Base-by-base conservation (phyloP, 148 eudicot species). In the Oxyria digyna region DNA sequence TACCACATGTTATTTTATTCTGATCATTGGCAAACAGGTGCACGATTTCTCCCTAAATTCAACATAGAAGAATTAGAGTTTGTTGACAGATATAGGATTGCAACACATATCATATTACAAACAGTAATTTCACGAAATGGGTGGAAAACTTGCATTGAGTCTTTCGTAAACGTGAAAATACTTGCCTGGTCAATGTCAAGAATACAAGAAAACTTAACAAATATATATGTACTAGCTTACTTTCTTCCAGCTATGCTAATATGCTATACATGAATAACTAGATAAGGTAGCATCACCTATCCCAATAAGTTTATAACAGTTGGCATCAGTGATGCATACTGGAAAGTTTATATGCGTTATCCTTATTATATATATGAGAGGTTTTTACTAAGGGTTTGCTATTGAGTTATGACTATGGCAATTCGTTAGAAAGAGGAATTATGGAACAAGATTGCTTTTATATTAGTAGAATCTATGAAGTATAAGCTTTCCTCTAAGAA, bases 1-100 rank as follows among this genome's bases (percentile, higher is more conserved):
- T 78, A 91, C 97, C 96, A 74, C 97, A 89, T 50, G 89, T 80
- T 74, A 91, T 91, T 79, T 91, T 91, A 74, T 85, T 84, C 74
- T 87, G 87, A 57, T 87, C 91, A 75, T 89, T 88, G 74, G 96
- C 97, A 75, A 87, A 82, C 67, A 70, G 78, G 73, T 88, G 80
- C 76, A 91, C 97, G 14, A 91, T 42, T 10, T 88, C 92, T 69
- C 97, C 97, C 97, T 91, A 85, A 72, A 70, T 73, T 26, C 17
- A 70, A 45, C 54, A 52, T 63, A 69, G 32, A 69, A 67, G 37
- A 57, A 33, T 69, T 8, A 74, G 67, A 63, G 40, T 50, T 20
- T 68, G 59, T 33, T 26, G 37, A 20, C 55, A 75, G 12, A 43
- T 43, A 29, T 33, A 75, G 31, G 7, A 38, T 37, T 9, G 40